phyloP scores from a whole-genome alignment of 2,329 filamentous ascomycete genomes.

The Rosellinia necatrix region DNA sequence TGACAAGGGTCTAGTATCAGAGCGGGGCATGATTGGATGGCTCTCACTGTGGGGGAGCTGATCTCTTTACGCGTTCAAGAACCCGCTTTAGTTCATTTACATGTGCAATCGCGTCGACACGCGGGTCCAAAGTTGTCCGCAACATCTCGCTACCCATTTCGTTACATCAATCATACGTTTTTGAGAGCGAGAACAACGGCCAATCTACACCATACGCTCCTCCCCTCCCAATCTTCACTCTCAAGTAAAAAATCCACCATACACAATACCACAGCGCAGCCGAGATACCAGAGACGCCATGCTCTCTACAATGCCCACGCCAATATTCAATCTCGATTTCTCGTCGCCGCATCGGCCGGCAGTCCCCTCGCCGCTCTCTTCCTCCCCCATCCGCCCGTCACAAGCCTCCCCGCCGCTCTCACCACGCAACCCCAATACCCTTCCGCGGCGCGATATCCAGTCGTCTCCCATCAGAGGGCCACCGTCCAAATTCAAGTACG shows the following conservation, averaged over 20 bases:
- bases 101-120: conserved; percentile 25
- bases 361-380: conserved; percentile 62
- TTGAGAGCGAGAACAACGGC: background rate
- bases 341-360: conserved; percentile 51
- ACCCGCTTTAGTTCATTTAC: conserved; percentile 25
- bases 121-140: conserved; percentile 16
- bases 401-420: conserved; percentile 52
- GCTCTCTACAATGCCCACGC: conserved; percentile 45
- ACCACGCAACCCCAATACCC: conserved; percentile 48
- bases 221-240: background rate
- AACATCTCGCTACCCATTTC: background rate
- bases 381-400: conserved; percentile 60
- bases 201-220: background rate
- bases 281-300: conserved; percentile 34
- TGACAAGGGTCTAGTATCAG: background rate
- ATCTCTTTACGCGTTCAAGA: conserved; percentile 37
- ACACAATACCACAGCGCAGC: background rate
- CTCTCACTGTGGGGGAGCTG: background rate
- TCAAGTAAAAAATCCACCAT: background rate
- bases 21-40: background rate
- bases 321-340: conserved; percentile 48
- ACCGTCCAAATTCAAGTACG: conserved; percentile 48
- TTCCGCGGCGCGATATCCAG: conserved; percentile 46
- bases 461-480: conserved; percentile 44
- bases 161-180: background rate